phyloP scores from a whole-genome alignment of 257 asterid species.

The Fraxinus anomala region DNA sequence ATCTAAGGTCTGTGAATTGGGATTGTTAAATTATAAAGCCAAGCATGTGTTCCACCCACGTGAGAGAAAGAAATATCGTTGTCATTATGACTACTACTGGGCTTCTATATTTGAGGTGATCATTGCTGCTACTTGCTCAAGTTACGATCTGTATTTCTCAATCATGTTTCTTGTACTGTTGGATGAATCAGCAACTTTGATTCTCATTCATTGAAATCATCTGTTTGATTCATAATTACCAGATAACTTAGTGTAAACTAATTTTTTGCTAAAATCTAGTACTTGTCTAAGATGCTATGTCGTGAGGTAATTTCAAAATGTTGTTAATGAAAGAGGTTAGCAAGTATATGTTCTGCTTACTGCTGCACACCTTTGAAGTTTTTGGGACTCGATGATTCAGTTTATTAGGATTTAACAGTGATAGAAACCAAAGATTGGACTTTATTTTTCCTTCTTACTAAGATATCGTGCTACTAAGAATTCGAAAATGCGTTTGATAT shows the following conservation, averaged over 20 bases:
- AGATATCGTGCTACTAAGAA: not conserved
- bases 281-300: not conserved
- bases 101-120: slow-evolving; percentile 93
- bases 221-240: slow-evolving; percentile 2
- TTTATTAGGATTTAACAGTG: not conserved
- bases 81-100: slow-evolving; percentile 96
- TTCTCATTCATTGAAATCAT: not conserved
- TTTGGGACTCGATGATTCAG: not conserved
- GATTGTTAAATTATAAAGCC: slow-evolving; percentile 82
- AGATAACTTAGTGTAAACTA: not conserved
- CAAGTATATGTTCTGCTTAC: not conserved
- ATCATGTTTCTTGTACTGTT: not conserved
- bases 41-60: slow-evolving; percentile 78
- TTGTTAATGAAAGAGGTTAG: not conserved
- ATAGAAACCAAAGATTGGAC: not conserved
- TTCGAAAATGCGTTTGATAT: not conserved
- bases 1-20: slow-evolving; percentile 94
- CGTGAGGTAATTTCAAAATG: not conserved
- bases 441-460: not conserved
- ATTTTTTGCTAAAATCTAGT: not conserved
- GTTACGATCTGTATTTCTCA: slow-evolving; percentile 1
- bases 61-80: slow-evolving; percentile 76
- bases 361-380: not conserved
- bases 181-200: slow-evolving; percentile 3
- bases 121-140: slow-evolving; percentile 19